These are phyloP conservation scores for Vanilla planifolia DNA, from an alignment of 106 monocot species.

Conservation along the genomic window DNA sequence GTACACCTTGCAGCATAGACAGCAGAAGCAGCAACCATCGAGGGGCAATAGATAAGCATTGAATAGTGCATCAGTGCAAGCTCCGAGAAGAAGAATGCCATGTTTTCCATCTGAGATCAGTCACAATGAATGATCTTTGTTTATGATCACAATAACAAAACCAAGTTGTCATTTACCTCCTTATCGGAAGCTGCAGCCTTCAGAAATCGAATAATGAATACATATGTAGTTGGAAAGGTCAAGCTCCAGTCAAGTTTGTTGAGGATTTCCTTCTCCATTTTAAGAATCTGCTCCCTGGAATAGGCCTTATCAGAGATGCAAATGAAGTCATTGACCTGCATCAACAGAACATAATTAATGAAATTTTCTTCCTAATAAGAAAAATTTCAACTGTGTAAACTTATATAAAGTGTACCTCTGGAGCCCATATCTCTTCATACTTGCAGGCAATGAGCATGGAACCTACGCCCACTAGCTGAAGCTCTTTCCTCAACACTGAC, in stretches of 20 bases:
- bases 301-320: slow-evolving; percentile 59
- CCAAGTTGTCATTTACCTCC: slow-evolving; percentile 21
- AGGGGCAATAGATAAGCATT: slow-evolving; percentile 36
- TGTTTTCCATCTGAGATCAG: slow-evolving; percentile 39
- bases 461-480: slow-evolving; percentile 66
- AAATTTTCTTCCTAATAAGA: no score
- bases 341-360: not conserved
- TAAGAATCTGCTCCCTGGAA: slow-evolving; percentile 36
- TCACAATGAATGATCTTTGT: no score
- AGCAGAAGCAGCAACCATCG: slow-evolving; percentile 54
- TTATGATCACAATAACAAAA: not conserved
- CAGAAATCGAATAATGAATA: slow-evolving; percentile 50
- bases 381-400: not conserved
- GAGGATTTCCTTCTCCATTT: slow-evolving; percentile 53
- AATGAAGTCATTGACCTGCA: slow-evolving; percentile 63
- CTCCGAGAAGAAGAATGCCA: slow-evolving; percentile 62
- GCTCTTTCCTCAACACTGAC: slow-evolving; percentile 34
- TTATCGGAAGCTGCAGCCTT: slow-evolving; percentile 43
- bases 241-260: slow-evolving; percentile 56
- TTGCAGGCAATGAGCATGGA: slow-evolving; percentile 80
- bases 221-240: slow-evolving; percentile 67
- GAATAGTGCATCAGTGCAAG: slow-evolving; percentile 55
- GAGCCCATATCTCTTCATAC: slow-evolving; percentile 82
- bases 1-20: slow-evolving; percentile 49
- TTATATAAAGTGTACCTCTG: slow-evolving; percentile 35